Evolutionary conservation across 2,329 filamentous ascomycete genomes (phyloP).

Genomic region (Periconia digitata): DNA sequence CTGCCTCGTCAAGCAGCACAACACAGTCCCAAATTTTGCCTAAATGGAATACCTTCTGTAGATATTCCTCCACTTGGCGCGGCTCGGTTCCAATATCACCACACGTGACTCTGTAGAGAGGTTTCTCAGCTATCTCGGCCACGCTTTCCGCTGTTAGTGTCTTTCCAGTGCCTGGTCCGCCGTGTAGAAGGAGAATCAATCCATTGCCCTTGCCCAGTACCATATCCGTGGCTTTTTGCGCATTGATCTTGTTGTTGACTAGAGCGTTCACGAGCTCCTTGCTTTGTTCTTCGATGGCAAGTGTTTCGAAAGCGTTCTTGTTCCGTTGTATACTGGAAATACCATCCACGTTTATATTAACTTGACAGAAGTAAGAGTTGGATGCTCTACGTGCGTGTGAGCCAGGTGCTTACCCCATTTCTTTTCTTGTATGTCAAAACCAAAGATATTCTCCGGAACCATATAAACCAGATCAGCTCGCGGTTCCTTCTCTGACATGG

Average conservation of each 20-base stretch:
- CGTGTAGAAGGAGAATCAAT: slow-evolving; percentile 38
- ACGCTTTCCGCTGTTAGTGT: slow-evolving; percentile 31
- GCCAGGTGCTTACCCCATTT: neutral
- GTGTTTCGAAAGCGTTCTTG: slow-evolving; percentile 48
- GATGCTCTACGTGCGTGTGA: neutral
- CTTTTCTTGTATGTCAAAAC: slow-evolving; percentile 7
- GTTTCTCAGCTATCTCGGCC: slow-evolving; percentile 27
- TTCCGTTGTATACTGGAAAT: slow-evolving; percentile 49
- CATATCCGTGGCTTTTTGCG: slow-evolving; percentile 42
- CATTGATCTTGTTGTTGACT: slow-evolving; percentile 67
- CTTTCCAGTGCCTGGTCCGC: slow-evolving; percentile 51
- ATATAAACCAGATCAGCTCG: slow-evolving; percentile 1
- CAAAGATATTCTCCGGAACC: slow-evolving; percentile 2
- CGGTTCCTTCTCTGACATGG: neutral
- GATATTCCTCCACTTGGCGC: slow-evolving; percentile 63
- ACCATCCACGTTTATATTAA: slow-evolving; percentile 19
- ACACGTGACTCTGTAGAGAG: slow-evolving; percentile 71
- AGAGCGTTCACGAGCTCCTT: slow-evolving; percentile 57
- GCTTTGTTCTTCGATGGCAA: slow-evolving; percentile 33
- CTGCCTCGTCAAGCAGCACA: slow-evolving; percentile 73
- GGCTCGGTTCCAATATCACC: slow-evolving; percentile 68
- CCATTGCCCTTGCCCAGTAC: slow-evolving; percentile 34
- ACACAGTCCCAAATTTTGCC: slow-evolving; percentile 63
- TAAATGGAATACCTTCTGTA: slow-evolving; percentile 81
- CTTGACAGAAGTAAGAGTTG: neutral